Base-by-base conservation (phyloP, 2,329 filamentous ascomycete genomes). In the Nigrospora oryzae region DNA sequence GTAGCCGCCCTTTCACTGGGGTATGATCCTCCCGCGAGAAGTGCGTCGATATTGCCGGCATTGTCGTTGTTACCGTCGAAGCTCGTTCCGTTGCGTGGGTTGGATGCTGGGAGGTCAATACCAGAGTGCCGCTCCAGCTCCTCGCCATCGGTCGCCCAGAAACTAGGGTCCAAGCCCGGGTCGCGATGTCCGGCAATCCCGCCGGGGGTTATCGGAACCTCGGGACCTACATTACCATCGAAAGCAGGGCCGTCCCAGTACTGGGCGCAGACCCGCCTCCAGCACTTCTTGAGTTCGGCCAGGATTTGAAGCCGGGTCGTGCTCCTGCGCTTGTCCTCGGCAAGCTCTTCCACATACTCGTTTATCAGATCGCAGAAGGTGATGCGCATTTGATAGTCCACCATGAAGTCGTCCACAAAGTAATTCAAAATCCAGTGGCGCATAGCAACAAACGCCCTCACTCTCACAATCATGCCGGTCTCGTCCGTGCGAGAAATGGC, bases 361-460 rank as follows among this genome's bases (percentile, higher is more conserved):
- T 97, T 96, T 47, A 96, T 73, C 10, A 89, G 73, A 31, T 81
- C 73, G 64, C 91, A 96, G 59, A 96, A 96, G 14, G 79, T 78
- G 5, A 77, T 70, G 10, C 91, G 83, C 31, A 97, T 71, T 38
- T 77, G 70, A 58, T 84, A 83, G 59, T 90, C 81, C 19, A 84
- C 66, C 36, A 94, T 79, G 61, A 95, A 98, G 60, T 98, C 93
- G 59, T 98, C 93, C 45, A 87, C 76, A 54, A 97, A 98, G 64
- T 98, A 98, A 63, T 98, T 98, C 50, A 98, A 68, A 46, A 97
- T 90, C 93, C 93, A 98, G 64, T 98, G 93, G 46, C 93, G 82
- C 38, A 97, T 74, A 8, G 93, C 93, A 23, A 96, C 93, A 67
- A 97, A 98, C 0, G 90, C 94, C 36, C 93, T 81, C 14, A 98